A percentile compares a stretch with the other conserved stretches of the same genome.
Evolutionary conservation across 139 green algal genomes (phyloP).

Genomic region (Closterium sp.): DNA sequence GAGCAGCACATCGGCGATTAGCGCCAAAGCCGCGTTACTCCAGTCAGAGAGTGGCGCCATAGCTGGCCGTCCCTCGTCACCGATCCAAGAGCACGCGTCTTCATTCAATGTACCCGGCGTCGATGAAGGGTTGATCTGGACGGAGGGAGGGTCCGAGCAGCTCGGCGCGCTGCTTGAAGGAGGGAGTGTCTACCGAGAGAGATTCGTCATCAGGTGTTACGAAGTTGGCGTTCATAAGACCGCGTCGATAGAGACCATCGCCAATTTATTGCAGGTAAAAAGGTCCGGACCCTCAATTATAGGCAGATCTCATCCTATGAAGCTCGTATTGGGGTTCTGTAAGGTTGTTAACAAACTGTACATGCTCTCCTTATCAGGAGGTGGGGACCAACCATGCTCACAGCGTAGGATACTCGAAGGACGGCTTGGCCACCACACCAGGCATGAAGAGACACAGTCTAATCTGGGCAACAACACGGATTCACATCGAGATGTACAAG

Average conservation of each 20-base stretch:
- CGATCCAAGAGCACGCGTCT: neutral
- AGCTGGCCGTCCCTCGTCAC: neutral
- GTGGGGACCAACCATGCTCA: slow-evolving; percentile 36
- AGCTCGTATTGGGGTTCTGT: too few species aligned
- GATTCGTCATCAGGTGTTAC: slow-evolving; percentile 46
- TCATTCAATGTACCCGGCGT: neutral
- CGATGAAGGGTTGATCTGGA: neutral
- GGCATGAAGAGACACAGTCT: slow-evolving; percentile 24
- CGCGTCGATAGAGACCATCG: slow-evolving; percentile 43
- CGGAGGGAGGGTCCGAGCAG: neutral
- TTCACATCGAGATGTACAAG: slow-evolving; percentile 84
- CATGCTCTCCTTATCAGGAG: slow-evolving; percentile 32
- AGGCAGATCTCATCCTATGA: too few species aligned
- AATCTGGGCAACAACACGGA: slow-evolving; percentile 73
- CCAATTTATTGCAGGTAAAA: slow-evolving; percentile 49
- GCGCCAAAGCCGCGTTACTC: neutral
- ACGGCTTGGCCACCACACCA: slow-evolving; percentile 37
- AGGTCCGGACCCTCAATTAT: too few species aligned
- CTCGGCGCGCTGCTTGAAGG: slow-evolving; percentile 16
- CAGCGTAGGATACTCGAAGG: slow-evolving; percentile 34
- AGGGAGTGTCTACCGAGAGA: slow-evolving; percentile 37
- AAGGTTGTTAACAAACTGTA: too few species aligned
- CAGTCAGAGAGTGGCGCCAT: neutral
- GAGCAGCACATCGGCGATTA: neutral
- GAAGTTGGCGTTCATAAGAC: slow-evolving; percentile 45